Evolutionary conservation across 805 yeast genomes (phyloP), one percentile per base, ranked within the genome.

Genomic region (Ogataea minuta): DNA sequence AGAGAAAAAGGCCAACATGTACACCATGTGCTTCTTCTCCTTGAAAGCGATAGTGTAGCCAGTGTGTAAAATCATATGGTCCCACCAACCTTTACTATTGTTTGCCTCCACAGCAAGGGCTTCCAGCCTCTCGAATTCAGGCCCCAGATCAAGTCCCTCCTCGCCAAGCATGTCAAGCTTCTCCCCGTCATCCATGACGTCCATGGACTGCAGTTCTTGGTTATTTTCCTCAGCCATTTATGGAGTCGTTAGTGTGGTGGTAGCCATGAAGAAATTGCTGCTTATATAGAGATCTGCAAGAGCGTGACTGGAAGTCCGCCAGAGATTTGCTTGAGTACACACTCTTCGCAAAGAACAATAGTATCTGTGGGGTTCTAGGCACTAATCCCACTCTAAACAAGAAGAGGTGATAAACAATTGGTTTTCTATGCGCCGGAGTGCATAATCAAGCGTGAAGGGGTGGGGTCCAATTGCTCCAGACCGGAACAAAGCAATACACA

Each of bases 1-100:
- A 5, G 84, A 81, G 49, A 79, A 78, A 11, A 54, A 56, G 14
- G 81, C 85, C 33, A 79, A 61, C 48, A 74, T 59, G 39, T 59
- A 56, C 19, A 71, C 74, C 70, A 76, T 72, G 52, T 70, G 51
- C 26, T 57, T 63, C 41, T 70, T 72, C 49, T 72, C 65, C 39
- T 67, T 46, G 56, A 77, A 76, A 44, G 69, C 48, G 8, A 70
- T 51, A 35, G 66, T 60, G 21, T 34, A 30, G 23, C 49, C 48
- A 13, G 60, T 51, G 35, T 70, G 75, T 8, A 68, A 48, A 23
- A 59, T 51, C 34, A 72, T 21, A 29, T 68, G 64, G 46, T 66
- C 69, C 55, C 65, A 60, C 31, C 64, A 60, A 0, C 71, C 52
- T 34, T 60, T 63, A 25, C 62, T 53, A 3, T 39, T 39, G 33